phyloP scores from a whole-genome alignment of 163 green algal genomes.

The Chloromonas sp. region DNA sequence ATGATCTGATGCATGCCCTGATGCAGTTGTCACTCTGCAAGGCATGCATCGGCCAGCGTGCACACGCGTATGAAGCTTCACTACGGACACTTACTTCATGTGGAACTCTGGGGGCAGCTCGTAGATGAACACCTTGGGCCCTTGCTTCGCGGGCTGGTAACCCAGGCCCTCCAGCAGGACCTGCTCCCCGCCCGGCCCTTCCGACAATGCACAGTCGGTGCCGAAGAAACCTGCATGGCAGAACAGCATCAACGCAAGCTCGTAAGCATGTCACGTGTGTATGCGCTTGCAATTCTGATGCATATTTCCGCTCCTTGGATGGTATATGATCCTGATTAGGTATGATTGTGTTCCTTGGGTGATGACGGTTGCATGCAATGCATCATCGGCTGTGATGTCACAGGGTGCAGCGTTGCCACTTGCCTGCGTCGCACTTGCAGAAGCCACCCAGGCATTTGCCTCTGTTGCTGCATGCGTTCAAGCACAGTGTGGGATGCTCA shows the following conservation, averaged over 20 bases:
- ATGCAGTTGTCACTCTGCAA: not conserved
- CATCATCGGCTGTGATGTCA: not conserved
- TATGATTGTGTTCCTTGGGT: too few species aligned
- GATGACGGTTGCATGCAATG: not conserved
- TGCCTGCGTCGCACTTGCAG: slow-evolving; percentile 3
- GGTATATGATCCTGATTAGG: too few species aligned
- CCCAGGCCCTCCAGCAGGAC: slow-evolving; percentile 22
- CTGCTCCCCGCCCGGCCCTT: not conserved
- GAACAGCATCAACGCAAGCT: not conserved
- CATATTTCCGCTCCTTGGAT: too few species aligned
- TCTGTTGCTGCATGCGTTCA: not conserved
- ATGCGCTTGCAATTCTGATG: too few species aligned
- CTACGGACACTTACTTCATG: slow-evolving; percentile 29
- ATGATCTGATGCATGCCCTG: not conserved
- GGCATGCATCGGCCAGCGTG: not conserved
- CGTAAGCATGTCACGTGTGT: too few species aligned
- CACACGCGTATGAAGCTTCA: too few species aligned
- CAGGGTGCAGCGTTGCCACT: not conserved
- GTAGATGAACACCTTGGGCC: slow-evolving; percentile 32
- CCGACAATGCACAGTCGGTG: slow-evolving; percentile 32
- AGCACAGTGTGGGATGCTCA: slow-evolving; percentile 2
- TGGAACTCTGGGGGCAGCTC: slow-evolving; percentile 39
- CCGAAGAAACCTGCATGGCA: slow-evolving; percentile 26
- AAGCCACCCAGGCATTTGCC: slow-evolving; percentile 5
- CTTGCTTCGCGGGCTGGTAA: slow-evolving; percentile 19